Evolutionary conservation across 2,329 filamentous ascomycete genomes (phyloP).

Genomic region (Pseudogymnoascus sp.): DNA sequence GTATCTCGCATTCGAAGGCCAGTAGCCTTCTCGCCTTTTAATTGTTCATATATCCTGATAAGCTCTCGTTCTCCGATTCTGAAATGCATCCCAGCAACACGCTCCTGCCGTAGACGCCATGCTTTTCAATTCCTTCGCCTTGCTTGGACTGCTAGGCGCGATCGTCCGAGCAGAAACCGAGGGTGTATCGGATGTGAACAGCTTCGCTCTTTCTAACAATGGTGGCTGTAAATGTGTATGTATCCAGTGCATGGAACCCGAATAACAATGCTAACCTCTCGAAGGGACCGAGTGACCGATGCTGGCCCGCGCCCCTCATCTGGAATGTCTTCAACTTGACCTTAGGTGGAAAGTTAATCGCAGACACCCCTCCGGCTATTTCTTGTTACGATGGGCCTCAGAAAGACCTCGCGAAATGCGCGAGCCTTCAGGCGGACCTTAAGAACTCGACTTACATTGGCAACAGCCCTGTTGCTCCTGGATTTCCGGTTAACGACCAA

Average conservation of each 20-base stretch:
- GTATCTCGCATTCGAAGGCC: background rate
- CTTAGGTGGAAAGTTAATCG: constrained; percentile 29
- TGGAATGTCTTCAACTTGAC: constrained; percentile 31
- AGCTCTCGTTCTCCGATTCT: background rate
- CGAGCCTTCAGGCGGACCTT: constrained; percentile 25
- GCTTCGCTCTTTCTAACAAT: background rate
- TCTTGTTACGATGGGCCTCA: constrained; percentile 31
- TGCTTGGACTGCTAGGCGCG: background rate
- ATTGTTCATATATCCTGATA: background rate
- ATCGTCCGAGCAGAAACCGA: background rate
- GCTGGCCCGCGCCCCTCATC: constrained; percentile 28
- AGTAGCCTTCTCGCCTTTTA: background rate
- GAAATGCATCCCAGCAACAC: background rate
- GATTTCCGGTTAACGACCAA: constrained; percentile 41
- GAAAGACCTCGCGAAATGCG: constrained; percentile 30
- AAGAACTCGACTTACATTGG: constrained; percentile 32
- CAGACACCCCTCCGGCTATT: constrained; percentile 28
- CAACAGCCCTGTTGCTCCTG: constrained; percentile 32
- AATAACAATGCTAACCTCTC: background rate
- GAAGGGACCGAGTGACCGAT: constrained; percentile 16
- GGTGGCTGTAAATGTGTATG: constrained; percentile 4
- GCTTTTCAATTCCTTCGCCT: background rate
- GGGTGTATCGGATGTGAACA: background rate
- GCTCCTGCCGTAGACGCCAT: background rate
- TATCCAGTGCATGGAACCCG: background rate